Evolutionary conservation across 2,329 filamentous ascomycete species (phyloP), one percentile per base, ranked within the genome.

Genomic region (Microdochium nivale): DNA sequence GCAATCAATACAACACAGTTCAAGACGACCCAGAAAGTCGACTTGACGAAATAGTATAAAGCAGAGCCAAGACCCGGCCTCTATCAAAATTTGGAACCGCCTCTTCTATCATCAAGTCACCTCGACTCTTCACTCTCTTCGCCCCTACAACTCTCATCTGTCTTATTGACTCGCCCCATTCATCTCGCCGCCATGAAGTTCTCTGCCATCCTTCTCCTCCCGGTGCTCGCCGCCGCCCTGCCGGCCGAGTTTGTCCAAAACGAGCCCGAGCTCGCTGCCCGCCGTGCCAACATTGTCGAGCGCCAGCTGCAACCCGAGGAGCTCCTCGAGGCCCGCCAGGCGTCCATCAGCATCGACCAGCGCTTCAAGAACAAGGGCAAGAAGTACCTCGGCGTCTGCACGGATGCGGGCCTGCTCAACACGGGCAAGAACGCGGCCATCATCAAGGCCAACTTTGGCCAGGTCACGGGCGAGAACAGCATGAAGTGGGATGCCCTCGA

Each of bases 401-500:
- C 77, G 1, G 83, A 87, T 60, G 70, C 78, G 60, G 69, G 68
- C 54, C 73, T 69, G 11, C 73, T 87, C 3, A 69, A 62, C 32
- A 62, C 69, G 10, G 72, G 69, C 51, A 70, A 74, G 56, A 79
- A 76, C 53, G 73, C 73, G n/a, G 72, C 73, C 53, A 74, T 84
- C 60, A 79, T 87, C 64, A 74, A 76, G 55, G 69, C 72, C 50
- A 70, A 84, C 65, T 87, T 86, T 55, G 82, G 83, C 21, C 77
- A 81, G 63, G 70, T 87, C 23, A 86, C 83, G 0, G 76, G 79
- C 1, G 84, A 87, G 71, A 87, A 88, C 72, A 80, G 74, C 62
- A 84, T 86, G 78, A 87, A 87, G 68, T 87, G 83, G 83, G 80
- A 85, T 58, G 68, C 76, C 32, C 63, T 60, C 53, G 63, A 67